phyloP scores from a whole-genome alignment of 352 stramenopile species.

The Blastocystis sp. region DNA sequence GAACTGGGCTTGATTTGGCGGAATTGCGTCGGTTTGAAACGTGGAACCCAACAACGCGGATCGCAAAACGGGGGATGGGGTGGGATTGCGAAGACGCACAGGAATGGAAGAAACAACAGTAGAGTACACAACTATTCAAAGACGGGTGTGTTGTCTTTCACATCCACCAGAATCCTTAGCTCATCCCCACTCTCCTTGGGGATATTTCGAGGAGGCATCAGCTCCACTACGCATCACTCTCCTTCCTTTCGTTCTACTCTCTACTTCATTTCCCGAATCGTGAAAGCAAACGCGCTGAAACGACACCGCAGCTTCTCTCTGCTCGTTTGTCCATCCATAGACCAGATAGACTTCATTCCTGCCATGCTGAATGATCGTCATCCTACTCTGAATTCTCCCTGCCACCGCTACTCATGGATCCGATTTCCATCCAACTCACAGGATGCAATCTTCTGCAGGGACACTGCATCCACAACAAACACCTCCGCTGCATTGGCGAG shows the following conservation, averaged over 20 bases:
- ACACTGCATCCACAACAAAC: not conserved
- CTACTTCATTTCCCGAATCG: not conserved
- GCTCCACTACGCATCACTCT: not conserved
- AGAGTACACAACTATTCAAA: not conserved
- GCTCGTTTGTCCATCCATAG: not conserved
- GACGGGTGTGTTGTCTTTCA: not conserved
- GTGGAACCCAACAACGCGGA: not conserved
- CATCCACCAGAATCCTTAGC: not conserved
- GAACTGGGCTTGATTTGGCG: not conserved
- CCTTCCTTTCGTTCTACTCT: not conserved
- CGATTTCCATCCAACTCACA: not conserved
- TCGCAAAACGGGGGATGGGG: not conserved
- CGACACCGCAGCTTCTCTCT: not conserved
- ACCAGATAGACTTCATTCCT: not conserved
- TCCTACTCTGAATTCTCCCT: not conserved
- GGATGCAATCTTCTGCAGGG: not conserved
- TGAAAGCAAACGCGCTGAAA: not conserved
- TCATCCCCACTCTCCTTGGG: not conserved
- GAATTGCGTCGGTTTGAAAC: not conserved
- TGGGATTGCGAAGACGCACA: not conserved
- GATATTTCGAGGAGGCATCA: not conserved
- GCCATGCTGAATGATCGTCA: not conserved
- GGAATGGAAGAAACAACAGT: not conserved
- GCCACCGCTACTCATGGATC: not conserved
- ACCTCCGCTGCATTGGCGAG: not conserved